Evolutionary conservation across 2,329 filamentous ascomycete genomes (phyloP), one percentile per base, ranked within the genome.

Genomic region (Fusarium sulawesiense): DNA sequence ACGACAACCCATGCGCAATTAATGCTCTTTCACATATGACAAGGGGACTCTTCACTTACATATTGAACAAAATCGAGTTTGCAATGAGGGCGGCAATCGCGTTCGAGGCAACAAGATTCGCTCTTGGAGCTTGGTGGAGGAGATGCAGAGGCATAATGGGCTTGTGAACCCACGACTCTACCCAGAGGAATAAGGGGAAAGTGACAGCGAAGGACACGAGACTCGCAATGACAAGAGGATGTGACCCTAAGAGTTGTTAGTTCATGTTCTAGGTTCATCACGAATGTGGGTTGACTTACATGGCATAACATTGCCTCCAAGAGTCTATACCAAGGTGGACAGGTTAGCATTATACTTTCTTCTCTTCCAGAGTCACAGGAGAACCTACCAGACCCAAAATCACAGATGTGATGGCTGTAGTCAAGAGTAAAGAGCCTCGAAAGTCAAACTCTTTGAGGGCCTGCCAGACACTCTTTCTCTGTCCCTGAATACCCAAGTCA

Each of bases 221-320:
- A 1, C 86, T 86, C 23, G 79, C 67, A 42, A 90, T 80, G 54
- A 90, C 84, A 41, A 89, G 76, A 0, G 88, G 88, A 70, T 91
- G 87, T 1, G 84, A 83, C 88, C 88, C 83, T 85, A 48, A 3
- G 10, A 23, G 14, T 30, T 50, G 56, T 72, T n/a, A 75, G 67
- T 56, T 11, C 8, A 20, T 7, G 13, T 21, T 11, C 4, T 13
- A 11, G 8, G 16, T 23, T 21, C 6, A 23, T 14, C 4, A 12
- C 11, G 6, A 5, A 4, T 16, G 6, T 20, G 9, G 5, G 4
- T 32, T 7, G n/a, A 77, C 83, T 80, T 79, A 84, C 84, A 91
- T 12, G 86, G 82, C n/a, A 88, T 77, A 7, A 90, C 79, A 60
- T 90, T 91, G n/a, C 89, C 89, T 50, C 89, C 89, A 4, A 90